Evolutionary conservation across 345 rosid genomes (phyloP), one percentile per base, ranked within the genome.

Genomic region (Populus nigra): DNA sequence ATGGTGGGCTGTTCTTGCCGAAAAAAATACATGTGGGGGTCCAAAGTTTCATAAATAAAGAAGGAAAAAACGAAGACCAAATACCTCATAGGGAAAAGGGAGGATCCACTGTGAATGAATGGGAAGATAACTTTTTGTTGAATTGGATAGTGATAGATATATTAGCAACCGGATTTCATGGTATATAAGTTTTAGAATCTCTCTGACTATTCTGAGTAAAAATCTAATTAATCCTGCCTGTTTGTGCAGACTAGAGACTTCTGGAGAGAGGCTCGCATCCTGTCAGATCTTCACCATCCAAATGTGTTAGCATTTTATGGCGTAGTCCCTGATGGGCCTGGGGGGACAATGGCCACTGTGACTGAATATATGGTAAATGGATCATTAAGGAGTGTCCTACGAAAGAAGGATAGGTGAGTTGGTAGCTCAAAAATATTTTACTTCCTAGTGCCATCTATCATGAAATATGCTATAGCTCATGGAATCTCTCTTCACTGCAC

Each of bases 251-350:
- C 86, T 2, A 92, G 86, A 83, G 97, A 91, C 80, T 92, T 92
- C 78, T 91, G 97, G 97, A 92, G 97, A 83, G 98, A 94, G 84
- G 97, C 98, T 71, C 78, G 82, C 62, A 94, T 94, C 81, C 83
- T 94, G 62, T 91, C 98, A 47, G 89, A 88, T 72, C 95, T 94
- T 80, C 98, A 94, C 84, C 98, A 94, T 86, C 98, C 98, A 31
- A 94, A 94, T 69, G 97, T 94, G 71, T 86, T 93, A n/a, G 94
- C 98, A 38, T 91, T 93, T 78, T 94, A 94, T 69, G 98, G 98
- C 69, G 92, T 94, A 23, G 97, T 91, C 68, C 96, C 92, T 16
- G 89, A 94, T 87, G 97, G 97, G 39, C 94, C 98, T 13, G 97
- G 91, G 12, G 93, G 88, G 82, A 91, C 97, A 66, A 88, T 91